A percentile compares a stretch with the other conserved stretches of the same genome.
phyloP scores from a whole-genome alignment of 768 basidiomycete genomes.

The Tulasnella calospora region DNA sequence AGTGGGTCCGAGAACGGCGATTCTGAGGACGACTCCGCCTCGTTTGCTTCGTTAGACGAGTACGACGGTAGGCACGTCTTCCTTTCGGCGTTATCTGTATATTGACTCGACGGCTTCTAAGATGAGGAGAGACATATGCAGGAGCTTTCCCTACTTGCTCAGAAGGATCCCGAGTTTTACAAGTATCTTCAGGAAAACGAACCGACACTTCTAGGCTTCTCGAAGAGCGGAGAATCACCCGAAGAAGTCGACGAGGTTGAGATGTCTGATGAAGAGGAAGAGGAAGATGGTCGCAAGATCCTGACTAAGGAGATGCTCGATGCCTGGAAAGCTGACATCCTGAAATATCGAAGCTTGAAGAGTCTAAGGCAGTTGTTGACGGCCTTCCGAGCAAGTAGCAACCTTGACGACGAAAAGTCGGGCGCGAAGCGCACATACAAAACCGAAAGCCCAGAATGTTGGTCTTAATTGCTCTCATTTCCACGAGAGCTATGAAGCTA shows the following conservation, averaged over 20 bases:
- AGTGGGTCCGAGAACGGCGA: conserved; percentile 34
- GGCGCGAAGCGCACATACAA: conserved; percentile 62
- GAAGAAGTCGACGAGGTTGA: conserved; percentile 44
- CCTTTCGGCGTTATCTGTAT: background rate
- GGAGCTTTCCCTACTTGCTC: conserved; percentile 81
- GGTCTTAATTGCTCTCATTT: background rate
- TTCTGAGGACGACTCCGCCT: conserved; percentile 52
- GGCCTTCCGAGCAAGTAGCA: conserved; percentile 85
- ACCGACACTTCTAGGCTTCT: conserved; percentile 79
- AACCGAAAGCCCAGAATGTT: conserved; percentile 76
- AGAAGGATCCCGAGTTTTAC: conserved; percentile 99
- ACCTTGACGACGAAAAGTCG: conserved; percentile 66
- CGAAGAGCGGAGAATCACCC: conserved; percentile 41
- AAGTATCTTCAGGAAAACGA: conserved; percentile 97
- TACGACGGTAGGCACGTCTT: conserved; percentile 50
- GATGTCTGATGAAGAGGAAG: conserved; percentile 44
- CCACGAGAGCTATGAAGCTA: background rate
- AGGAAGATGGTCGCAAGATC: conserved; percentile 42
- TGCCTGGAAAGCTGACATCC: conserved; percentile 82
- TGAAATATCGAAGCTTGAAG: conserved; percentile 81
- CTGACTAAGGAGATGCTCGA: conserved; percentile 66
- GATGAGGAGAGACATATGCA: conserved; percentile 75
- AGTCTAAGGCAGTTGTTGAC: conserved; percentile 77
- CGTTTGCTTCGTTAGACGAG: conserved; percentile 74
- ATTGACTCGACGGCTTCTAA: conserved; percentile 33